A percentile compares a stretch with the other conserved stretches of the same genome.
Conservation (phyloP, 768 basidiomycete species). For the Trametes maxima region DNA sequence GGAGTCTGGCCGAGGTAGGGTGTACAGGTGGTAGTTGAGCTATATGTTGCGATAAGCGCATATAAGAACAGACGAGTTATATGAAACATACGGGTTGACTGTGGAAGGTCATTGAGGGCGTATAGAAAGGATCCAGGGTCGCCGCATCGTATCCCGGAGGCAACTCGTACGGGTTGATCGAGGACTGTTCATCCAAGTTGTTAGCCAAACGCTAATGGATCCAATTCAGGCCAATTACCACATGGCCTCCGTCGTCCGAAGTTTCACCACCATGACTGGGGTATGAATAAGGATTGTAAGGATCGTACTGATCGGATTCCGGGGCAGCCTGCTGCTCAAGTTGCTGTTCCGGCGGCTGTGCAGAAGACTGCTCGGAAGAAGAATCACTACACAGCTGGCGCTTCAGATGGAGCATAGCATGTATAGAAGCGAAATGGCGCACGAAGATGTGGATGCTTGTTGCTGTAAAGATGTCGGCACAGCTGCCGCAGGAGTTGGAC, state of each 20-base stretch:
- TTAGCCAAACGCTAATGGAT: not conserved
- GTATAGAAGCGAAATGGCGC: not conserved
- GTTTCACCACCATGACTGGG: constrained; percentile 27
- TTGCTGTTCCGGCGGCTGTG: constrained; percentile 27
- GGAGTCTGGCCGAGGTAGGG: constrained; percentile 60
- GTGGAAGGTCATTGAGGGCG: constrained; percentile 29
- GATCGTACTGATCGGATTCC: constrained; percentile 33
- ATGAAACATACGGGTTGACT: constrained; percentile 36
- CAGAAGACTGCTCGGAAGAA: constrained; percentile 17
- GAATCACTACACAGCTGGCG: constrained; percentile 15
- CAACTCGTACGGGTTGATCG: constrained; percentile 23
- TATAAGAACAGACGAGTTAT: constrained; percentile 39
- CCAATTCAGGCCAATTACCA: constrained; percentile 23
- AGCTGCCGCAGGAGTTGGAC: constrained; percentile 18
- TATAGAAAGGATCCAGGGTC: constrained; percentile 32
- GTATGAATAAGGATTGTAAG: constrained; percentile 33
- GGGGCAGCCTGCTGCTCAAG: constrained; percentile 13
- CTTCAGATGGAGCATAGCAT: not conserved
- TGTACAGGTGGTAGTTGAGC: constrained; percentile 95
- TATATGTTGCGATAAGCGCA: constrained; percentile 45
- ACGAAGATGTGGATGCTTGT: constrained; percentile 18
- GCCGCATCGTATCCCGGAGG: constrained; percentile 26
- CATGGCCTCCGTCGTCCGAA: constrained; percentile 37
- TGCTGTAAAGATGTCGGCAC: constrained; percentile 18
- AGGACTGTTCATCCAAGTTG: not conserved